Percentiles rank a stretch among this genome's conserved stretches.
These are phyloP conservation scores for Globomyces sp. DNA, from an alignment of 371 early-diverging fungal species.

Conservation along the genomic window DNA sequence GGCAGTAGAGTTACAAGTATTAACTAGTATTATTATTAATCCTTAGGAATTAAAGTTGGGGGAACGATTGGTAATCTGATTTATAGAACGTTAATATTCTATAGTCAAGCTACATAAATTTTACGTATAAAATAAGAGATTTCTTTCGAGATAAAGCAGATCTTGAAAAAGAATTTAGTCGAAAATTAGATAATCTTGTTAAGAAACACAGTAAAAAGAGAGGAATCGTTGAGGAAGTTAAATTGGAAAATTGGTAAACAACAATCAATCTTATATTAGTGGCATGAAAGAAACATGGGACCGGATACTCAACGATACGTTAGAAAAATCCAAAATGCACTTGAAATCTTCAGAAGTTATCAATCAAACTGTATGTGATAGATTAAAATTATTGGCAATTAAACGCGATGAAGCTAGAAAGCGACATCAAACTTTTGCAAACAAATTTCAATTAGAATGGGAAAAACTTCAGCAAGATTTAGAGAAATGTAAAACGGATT, in stretches of 20 bases:
- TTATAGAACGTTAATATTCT: neutral
- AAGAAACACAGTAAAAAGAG: constrained; percentile 52
- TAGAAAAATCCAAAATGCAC: constrained; percentile 58
- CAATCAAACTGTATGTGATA: constrained; percentile 52
- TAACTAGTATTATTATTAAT: neutral
- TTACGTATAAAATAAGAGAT: constrained; percentile 56
- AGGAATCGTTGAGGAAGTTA: neutral
- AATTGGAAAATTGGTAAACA: neutral
- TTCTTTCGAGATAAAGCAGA: constrained; percentile 70
- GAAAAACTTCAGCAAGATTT: constrained; percentile 66
- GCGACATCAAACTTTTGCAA: constrained; percentile 68
- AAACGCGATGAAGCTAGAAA: constrained; percentile 65
- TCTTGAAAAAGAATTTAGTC: constrained; percentile 75
- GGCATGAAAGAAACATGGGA: constrained; percentile 60
- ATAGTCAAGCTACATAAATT: neutral
- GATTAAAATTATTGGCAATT: constrained; percentile 51
- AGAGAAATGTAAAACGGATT: constrained; percentile 66
- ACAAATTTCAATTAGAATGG: constrained; percentile 61
- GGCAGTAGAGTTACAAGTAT: constrained; percentile 10
- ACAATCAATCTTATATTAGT: constrained; percentile 24
- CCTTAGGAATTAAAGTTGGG: constrained; percentile 3
- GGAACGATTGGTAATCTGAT: neutral
- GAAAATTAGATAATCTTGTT: constrained; percentile 65
- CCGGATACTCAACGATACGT: constrained; percentile 58
- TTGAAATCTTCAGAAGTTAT: constrained; percentile 58